Base-by-base conservation (phyloP, 805 yeast species). In the Schwanniomyces pseudopolymorphus region DNA sequence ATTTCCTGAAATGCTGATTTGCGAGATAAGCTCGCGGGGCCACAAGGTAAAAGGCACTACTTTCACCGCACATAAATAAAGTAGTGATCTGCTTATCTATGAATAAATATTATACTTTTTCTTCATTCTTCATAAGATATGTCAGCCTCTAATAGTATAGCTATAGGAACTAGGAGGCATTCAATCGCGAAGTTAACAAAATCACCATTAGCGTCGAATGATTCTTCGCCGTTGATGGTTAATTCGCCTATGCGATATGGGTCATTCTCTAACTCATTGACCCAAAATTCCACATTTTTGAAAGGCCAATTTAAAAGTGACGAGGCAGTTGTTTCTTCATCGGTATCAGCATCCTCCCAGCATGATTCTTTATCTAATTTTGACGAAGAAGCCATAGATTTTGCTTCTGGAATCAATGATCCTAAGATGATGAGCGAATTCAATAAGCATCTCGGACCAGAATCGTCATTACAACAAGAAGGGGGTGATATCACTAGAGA, bases 401-500 rank as follows among this genome's bases (percentile, higher is more conserved):
- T 54, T 22, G 42, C 58, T 10, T 39, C 44, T 11, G 59, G 66
- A 4, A 49, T 60, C 2, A 56, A 69, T 36, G 73, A 73, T 43
- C 69, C 72, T 9, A 56, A 54, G 7, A 48, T 71, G 14, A 33
- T 70, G 19, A 60, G 62, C 41, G 64, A 57, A 33, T 60, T 74
- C 17, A 52, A 61, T 16, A 70, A 65, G 40, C 77, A 74, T 57
- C 54, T 75, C 20, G 68, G 71, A 1, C 68, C 62, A 24, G 58
- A 57, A 1, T 56, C 52, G 13, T 62, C 75, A 2, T 54, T 77
- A 26, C 65, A 65, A 31, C 48, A 65, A 4, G 80, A 75, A 31
- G 80, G 81, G 6, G 82, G 79, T 11, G 83, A 78, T 53, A 75
- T 78, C 36, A 76, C 79, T 3, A 61, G 81, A 53, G 81, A 77